Evolutionary conservation across 768 basidiomycete genomes (phyloP).

Genomic region (Rhodocollybia butyracea): DNA sequence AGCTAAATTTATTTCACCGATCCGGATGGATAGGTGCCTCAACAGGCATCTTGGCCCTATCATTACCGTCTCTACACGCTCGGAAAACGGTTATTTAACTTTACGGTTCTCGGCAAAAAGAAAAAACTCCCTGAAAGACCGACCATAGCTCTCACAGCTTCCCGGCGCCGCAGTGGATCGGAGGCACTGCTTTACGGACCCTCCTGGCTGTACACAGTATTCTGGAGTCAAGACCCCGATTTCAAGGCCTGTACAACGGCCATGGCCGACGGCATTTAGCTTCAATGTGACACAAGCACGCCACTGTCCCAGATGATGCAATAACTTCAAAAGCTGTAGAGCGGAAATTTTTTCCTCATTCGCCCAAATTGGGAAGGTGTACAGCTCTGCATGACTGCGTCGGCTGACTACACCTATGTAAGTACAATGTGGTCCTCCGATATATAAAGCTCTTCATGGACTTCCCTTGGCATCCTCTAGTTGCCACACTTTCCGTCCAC

Average conservation of each 20-base stretch:
- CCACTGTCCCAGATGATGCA: not conserved
- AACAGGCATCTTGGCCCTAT: no score
- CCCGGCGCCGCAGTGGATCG: no score
- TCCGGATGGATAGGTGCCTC: no score
- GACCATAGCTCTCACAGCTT: no score
- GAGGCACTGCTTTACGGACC: no score
- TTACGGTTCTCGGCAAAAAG: no score
- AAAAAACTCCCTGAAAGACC: no score
- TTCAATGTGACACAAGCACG: no score
- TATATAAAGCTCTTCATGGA: not conserved
- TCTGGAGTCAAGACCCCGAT: not conserved
- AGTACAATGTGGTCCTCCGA: slow-evolving; percentile 1
- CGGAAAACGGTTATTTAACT: no score
- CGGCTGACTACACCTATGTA: not conserved
- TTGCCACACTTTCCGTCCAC: not conserved
- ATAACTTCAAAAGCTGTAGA: slow-evolving; percentile 1
- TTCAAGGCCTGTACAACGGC: not conserved
- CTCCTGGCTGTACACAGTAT: no score
- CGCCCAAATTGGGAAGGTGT: not conserved
- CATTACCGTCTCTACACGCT: no score
- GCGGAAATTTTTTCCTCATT: not conserved
- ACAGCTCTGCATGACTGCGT: not conserved
- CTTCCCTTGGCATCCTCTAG: not conserved
- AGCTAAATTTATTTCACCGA: no score
- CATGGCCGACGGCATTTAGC: not conserved